Percentiles rank a stretch among this genome's conserved stretches.
These are phyloP conservation scores for Diaporthe humulicola DNA, from an alignment of 2,329 filamentous ascomycete species.

Conservation along the genomic window DNA sequence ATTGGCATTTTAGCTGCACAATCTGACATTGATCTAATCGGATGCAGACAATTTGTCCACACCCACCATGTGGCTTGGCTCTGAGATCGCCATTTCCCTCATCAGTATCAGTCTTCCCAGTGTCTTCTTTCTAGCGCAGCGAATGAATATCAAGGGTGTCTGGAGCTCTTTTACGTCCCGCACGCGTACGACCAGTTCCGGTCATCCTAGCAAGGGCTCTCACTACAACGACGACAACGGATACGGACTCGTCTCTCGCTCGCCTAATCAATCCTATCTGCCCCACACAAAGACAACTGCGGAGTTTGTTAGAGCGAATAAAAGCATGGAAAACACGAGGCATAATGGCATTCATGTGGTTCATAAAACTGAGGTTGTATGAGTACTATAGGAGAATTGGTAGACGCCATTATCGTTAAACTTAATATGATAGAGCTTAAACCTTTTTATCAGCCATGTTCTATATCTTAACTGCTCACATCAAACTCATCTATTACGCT, in stretches of 20 bases:
- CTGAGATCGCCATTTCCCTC: background rate
- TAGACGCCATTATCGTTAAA: too few species aligned
- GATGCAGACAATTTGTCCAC: background rate
- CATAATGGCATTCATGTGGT: background rate
- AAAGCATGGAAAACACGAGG: background rate
- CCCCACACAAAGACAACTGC: background rate
- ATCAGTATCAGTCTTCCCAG: background rate
- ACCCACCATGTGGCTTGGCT: background rate
- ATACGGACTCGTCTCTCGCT: background rate
- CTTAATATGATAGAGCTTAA: too few species aligned
- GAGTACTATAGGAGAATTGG: background rate
- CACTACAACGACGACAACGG: background rate
- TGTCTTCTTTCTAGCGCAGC: background rate
- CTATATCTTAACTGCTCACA: background rate
- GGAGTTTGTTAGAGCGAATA: background rate
- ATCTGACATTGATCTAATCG: background rate
- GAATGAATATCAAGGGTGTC: background rate
- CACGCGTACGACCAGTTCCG: background rate
- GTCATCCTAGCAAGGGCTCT: too few species aligned
- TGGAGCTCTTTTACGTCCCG: background rate
- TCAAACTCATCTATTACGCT: slow-evolving; percentile 67
- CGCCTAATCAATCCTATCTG: background rate
- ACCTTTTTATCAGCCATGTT: too few species aligned
- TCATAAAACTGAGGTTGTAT: background rate
- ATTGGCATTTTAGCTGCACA: background rate